phyloP scores from a whole-genome alignment of 805 yeast genomes.

The Grigorovia jiainica region DNA sequence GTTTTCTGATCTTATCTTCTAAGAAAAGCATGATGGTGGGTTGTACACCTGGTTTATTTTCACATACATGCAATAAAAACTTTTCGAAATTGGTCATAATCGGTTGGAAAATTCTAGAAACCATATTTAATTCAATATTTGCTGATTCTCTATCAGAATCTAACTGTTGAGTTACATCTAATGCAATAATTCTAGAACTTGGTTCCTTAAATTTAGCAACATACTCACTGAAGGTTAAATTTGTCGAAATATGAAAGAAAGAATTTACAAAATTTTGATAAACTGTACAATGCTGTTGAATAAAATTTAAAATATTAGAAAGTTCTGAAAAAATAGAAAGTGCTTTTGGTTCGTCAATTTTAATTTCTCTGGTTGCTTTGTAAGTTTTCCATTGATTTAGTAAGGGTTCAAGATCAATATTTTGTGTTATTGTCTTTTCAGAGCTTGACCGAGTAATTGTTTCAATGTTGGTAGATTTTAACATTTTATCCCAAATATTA shows the following conservation, averaged over 20 bases:
- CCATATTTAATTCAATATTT: constrained; percentile 35
- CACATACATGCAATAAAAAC: constrained; percentile 26
- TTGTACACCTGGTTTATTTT: constrained; percentile 32
- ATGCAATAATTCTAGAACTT: constrained; percentile 14
- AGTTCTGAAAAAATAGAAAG: constrained; percentile 6
- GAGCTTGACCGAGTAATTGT: constrained; percentile 2
- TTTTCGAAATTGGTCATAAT: constrained; percentile 21
- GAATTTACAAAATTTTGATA: constrained; percentile 41
- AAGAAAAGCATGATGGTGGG: constrained; percentile 36
- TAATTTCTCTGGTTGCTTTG: constrained; percentile 9
- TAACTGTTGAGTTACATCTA: constrained; percentile 31
- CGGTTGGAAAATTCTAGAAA: constrained; percentile 39
- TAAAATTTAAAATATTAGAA: constrained; percentile 9
- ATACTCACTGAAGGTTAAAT: constrained; percentile 34
- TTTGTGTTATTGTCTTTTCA: constrained; percentile 5
- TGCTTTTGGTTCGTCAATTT: constrained; percentile 5
- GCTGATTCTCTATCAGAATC: constrained; percentile 41
- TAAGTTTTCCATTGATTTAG: constrained; percentile 14
- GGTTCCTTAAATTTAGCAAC: constrained; percentile 27
- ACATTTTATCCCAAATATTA: constrained; percentile 13
- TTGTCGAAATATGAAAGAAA: constrained; percentile 39
- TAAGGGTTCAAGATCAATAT: constrained; percentile 7
- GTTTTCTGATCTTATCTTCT: constrained; percentile 29
- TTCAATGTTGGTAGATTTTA: constrained; percentile 5
- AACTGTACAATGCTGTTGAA: constrained; percentile 25